Evolutionary conservation across 1,284 basidiomycete genomes (phyloP), one percentile per base, ranked within the genome.

Genomic region (Peniophora sp.): DNA sequence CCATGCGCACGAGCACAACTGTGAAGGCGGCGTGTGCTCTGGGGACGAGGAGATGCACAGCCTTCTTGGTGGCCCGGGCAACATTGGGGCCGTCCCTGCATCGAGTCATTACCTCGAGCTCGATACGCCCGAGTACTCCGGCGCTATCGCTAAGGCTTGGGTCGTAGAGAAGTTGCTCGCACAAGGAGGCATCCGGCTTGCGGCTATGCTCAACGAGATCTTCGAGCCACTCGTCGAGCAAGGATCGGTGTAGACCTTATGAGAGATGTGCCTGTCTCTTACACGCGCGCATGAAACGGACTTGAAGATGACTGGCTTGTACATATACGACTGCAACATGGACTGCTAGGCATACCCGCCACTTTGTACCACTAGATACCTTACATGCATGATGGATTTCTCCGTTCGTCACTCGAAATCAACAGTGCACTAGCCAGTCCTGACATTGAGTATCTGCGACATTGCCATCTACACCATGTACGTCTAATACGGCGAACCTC

Each of bases 101-200:
- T 32, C 27, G 27, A 32, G 12, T 12, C 61, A 67, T 0, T 74
- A 81, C 53, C 74, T 89, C 32, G 88, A 96, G 66, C 76, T 97
- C n/a, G 88, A 95, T 65, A 92, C 88, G 20, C 83, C 88, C 0
- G 72, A 83, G 55, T 97, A 97, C 60, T 69, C 85, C 1, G 91
- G 87, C 1, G 68, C 68, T 22, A 81, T 95, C 56, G 70, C 71
- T 50, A 67, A 81, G 39, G 69, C 78, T 53, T 85, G 85, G 76
- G 68, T 92, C 37, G 60, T 97, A 2, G 92, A 96, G 73, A 81
- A 79, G 66, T 65, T 95, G 57, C 68, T 97, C 46, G 86, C 90
- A 0, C 85, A 85, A 71, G 92, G 73, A 1, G 93, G 92, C 1
- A 68, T 95, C 35, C 75, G 92, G 14, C 78, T 94, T 32, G 93